Evolutionary conservation across 306 rosid species (phyloP), one percentile per base, ranked within the genome.

Genomic region (Crataegus laevigata): DNA sequence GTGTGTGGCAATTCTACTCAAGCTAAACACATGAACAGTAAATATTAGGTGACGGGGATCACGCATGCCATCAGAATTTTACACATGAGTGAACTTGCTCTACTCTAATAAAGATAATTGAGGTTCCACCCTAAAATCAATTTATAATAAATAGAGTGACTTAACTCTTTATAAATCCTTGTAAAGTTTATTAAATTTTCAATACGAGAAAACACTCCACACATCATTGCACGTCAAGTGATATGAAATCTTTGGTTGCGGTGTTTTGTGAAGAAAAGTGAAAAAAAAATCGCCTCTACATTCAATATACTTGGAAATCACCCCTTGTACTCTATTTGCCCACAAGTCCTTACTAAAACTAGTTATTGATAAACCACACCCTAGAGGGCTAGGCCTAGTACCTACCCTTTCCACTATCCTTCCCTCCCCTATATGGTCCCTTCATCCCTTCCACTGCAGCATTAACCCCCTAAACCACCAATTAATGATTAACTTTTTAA

Each of bases 121-220:
- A 17, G 0, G 0, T 47, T 47, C 0, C 1, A 15, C 0, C 3
- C 0, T 47, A 47, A 47, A 47, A 17, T 1, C 1, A 5, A 17
- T 47, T 47, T 6, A 47, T 0, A 17, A 47, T 15, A 47, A 0
- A 15, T 2, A 15, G 0, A 17, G 54, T 47, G 18, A 0, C 3
- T 21, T 47, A 5, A 47, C 3, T 17, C 21, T 47, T 47, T 15
- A 14, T 47, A 34, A 47, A 47, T 19, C 19, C 8, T 47, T 14
- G 19, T 18, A 47, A 47, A 47, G 14, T 14, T 47, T 4, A 17
- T 47, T 15, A 47, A 4, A 2, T 15, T 47, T 47, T 47, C 6
- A 47, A 47, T 17, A 18, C 18, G 3, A 17, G 54, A 47, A 21
- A 47, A 47, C 21, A 17, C 43, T 5, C 6, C 3, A 47, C 54